Conservation (phyloP, 2,329 filamentous ascomycete genomes). For the Scytalidium lignicola region DNA sequence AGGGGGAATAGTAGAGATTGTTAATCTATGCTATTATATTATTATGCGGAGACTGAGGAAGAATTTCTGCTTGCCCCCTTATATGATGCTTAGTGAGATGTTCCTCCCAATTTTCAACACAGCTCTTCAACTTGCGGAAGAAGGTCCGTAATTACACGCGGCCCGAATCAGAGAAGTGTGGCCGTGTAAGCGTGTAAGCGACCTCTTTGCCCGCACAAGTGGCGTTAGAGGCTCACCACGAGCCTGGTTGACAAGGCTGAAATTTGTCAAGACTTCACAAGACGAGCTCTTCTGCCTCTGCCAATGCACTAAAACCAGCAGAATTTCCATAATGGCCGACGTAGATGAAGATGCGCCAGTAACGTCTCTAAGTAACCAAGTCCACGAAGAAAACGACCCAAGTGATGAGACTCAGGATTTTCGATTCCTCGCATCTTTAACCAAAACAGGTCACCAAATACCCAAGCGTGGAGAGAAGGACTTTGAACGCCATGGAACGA, state of each 20-base stretch:
- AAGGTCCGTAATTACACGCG: no score
- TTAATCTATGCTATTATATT: neutral
- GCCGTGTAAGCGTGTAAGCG: no score
- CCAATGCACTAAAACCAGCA: neutral
- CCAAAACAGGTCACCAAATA: conserved; percentile 50
- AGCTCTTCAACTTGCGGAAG: no score
- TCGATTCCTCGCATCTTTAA: conserved; percentile 58
- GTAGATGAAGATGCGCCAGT: conserved; percentile 28
- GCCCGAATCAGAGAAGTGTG: no score
- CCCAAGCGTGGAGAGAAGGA: conserved; percentile 95
- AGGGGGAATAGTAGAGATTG: neutral
- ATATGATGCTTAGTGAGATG: neutral
- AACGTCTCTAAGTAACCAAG: conserved; percentile 13
- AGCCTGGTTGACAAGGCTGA: conserved; percentile 15
- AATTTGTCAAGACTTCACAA: conserved; percentile 1
- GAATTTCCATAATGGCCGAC: conserved; percentile 20
- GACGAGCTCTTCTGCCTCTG: neutral
- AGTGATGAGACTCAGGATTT: conserved; percentile 86
- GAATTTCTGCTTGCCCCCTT: neutral
- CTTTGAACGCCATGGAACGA: conserved; percentile 89
- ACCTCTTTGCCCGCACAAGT: no score
- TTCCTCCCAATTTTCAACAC: neutral
- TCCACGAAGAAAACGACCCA: conserved; percentile 51
- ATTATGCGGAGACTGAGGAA: no score
- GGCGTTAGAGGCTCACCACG: neutral